phyloP scores from a whole-genome alignment of 139 green algal species.

The Dunaliella primolecta region DNA sequence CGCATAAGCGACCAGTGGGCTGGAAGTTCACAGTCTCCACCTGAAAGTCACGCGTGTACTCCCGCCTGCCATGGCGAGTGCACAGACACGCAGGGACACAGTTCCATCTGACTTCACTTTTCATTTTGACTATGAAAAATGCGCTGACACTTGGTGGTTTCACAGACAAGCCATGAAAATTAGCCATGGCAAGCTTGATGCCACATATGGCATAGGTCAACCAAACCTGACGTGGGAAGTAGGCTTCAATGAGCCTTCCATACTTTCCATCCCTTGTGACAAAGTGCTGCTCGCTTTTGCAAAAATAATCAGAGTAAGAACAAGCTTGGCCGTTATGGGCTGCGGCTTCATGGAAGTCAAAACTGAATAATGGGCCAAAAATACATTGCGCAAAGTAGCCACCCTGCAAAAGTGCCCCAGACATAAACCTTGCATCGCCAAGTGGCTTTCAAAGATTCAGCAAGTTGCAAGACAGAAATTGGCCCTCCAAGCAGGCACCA shows the following conservation, averaged over 20 bases:
- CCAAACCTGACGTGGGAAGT: not conserved
- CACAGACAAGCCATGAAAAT: not conserved
- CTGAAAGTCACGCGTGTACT: conserved; percentile 93
- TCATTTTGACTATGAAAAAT: not conserved
- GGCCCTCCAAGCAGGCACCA: too few relatives aligned
- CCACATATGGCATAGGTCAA: not conserved
- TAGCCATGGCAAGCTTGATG: not conserved
- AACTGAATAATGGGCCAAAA: not conserved
- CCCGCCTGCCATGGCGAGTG: not conserved
- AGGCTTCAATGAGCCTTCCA: not conserved
- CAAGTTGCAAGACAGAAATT: not conserved
- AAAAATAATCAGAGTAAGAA: too few relatives aligned
- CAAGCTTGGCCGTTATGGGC: too few relatives aligned
- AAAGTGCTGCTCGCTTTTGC: too few relatives aligned
- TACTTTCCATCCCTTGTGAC: too few relatives aligned
- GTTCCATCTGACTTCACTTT: too few relatives aligned
- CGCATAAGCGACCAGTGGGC: conserved; percentile 74
- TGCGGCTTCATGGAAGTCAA: too few relatives aligned
- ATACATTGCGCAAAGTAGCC: not conserved
- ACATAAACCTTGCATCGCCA: too few relatives aligned
- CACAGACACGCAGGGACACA: not conserved
- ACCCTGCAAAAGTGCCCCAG: too few relatives aligned
- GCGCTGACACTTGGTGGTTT: not conserved
- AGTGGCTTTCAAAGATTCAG: not conserved
- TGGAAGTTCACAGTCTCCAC: conserved; percentile 83